phyloP scores from a whole-genome alignment of 768 basidiomycete species.

The Hygrophorus pudorinus region DNA sequence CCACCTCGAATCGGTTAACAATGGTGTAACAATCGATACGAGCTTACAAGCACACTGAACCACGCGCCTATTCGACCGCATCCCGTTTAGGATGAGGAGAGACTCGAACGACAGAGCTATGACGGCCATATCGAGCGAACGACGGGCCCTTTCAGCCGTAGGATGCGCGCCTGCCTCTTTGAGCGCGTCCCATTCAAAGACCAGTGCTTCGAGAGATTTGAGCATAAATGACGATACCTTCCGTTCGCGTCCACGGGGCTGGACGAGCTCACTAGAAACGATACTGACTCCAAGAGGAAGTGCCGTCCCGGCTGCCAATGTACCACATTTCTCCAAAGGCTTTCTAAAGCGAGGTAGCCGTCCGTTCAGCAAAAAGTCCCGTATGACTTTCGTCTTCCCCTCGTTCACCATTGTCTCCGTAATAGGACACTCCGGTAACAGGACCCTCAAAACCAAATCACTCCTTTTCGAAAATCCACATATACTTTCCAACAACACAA shows the following conservation, averaged over 20 bases:
- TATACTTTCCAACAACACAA: conserved; percentile 53
- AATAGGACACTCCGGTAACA: conserved; percentile 62
- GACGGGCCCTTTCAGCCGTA: conserved; percentile 55
- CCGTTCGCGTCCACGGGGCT: conserved; percentile 49
- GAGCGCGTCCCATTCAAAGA: conserved; percentile 34
- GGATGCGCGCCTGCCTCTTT: conserved; percentile 25
- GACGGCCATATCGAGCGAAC: conserved; percentile 60
- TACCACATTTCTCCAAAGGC: neutral
- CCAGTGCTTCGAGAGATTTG: conserved; percentile 47
- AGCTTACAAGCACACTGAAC: conserved; percentile 52
- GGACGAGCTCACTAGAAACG: conserved; percentile 22
- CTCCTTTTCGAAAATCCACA: conserved; percentile 42
- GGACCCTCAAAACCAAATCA: conserved; percentile 34
- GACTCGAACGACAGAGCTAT: conserved; percentile 62
- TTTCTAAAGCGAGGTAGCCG: conserved; percentile 36
- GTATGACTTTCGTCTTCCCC: conserved; percentile 44
- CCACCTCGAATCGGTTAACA: conserved; percentile 40
- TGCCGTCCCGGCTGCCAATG: neutral
- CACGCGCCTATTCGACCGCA: conserved; percentile 46
- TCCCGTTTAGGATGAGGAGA: conserved; percentile 55
- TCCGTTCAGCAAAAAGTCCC: conserved; percentile 63
- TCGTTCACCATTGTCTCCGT: conserved; percentile 54
- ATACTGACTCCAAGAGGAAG: neutral
- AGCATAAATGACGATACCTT: conserved; percentile 52
- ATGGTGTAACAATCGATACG: conserved; percentile 25